These are phyloP conservation scores for Pneumocystis carinii DNA, from an alignment of 1,139 yeast species.

Conservation along the genomic window DNA sequence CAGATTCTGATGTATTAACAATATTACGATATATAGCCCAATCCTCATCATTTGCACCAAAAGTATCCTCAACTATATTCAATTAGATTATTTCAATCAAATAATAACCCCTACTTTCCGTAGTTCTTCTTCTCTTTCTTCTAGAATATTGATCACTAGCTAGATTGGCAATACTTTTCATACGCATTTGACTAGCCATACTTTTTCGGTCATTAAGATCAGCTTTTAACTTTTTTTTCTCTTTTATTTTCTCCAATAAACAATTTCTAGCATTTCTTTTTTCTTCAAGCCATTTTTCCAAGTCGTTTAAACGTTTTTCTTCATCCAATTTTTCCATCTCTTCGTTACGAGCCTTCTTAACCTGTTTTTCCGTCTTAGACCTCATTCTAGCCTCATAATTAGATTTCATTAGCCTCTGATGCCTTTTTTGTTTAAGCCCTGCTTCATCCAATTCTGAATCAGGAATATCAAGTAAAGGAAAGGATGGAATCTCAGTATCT, in stretches of 20 bases:
- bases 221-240: conserved; percentile 10
- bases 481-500: conserved; percentile 36
- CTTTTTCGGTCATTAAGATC: conserved; percentile 83
- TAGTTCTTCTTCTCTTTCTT: conserved; percentile 21
- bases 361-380: conserved; percentile 65
- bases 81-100: conserved; percentile 3
- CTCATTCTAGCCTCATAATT: conserved; percentile 78
- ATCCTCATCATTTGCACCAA: conserved; percentile 92
- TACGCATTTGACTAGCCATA: conserved; percentile 77
- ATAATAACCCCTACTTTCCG: conserved; percentile 38
- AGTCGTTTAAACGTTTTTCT: conserved; percentile 62
- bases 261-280: conserved; percentile 49
- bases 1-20: conserved; percentile 55
- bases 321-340: conserved; percentile 40
- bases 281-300: conserved; percentile 63
- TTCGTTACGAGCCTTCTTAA: conserved; percentile 36
- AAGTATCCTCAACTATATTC: conserved; percentile 83
- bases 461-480: conserved; percentile 70
- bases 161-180: conserved; percentile 79
- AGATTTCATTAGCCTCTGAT: conserved; percentile 68
- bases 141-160: conserved; percentile 51
- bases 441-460: conserved; percentile 71
- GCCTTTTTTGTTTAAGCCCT: conserved; percentile 71
- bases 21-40: conserved; percentile 87
- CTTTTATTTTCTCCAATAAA: conserved; percentile 26